These are phyloP conservation scores for Astragalus membranaceus DNA, from an alignment of 306 rosid species.

Conservation along the genomic window DNA sequence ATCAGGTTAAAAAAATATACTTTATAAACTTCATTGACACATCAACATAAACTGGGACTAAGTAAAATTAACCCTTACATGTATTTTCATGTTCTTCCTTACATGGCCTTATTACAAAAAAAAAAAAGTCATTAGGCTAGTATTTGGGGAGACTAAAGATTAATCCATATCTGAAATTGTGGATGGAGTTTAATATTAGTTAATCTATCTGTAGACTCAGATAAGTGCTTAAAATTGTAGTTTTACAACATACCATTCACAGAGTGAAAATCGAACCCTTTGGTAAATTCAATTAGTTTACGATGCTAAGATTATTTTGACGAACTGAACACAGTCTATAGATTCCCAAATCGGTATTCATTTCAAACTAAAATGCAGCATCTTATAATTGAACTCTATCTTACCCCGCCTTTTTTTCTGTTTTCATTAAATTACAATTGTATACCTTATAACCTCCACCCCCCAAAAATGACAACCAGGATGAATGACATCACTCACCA, in stretches of 20 bases:
- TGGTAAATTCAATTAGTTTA: not conserved
- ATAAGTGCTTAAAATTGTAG: not conserved
- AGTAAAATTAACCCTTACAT: too few species aligned
- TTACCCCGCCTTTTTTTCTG: slow-evolving; percentile 13
- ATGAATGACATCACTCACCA: slow-evolving; percentile 48
- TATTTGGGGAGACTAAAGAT: too few species aligned
- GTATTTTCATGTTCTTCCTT: too few species aligned
- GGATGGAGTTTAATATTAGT: too few species aligned
- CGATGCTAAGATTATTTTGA: not conserved
- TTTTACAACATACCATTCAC: not conserved
- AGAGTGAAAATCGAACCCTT: not conserved
- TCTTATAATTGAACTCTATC: slow-evolving; percentile 26
- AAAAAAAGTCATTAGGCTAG: too few species aligned
- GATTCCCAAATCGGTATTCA: slow-evolving; percentile 28
- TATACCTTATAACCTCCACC: slow-evolving; percentile 53
- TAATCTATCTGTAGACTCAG: not conserved
- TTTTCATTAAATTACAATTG: slow-evolving; percentile 65
- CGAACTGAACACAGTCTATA: not conserved
- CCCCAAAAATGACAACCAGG: slow-evolving; percentile 49
- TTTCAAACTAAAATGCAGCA: slow-evolving; percentile 22
- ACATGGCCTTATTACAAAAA: too few species aligned
- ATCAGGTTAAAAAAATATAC: too few species aligned
- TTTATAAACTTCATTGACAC: too few species aligned
- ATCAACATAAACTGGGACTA: too few species aligned
- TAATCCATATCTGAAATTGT: too few species aligned